Evolutionary conservation across 352 stramenopile species (phyloP).

Genomic region (Paralagenidium karlingii): DNA sequence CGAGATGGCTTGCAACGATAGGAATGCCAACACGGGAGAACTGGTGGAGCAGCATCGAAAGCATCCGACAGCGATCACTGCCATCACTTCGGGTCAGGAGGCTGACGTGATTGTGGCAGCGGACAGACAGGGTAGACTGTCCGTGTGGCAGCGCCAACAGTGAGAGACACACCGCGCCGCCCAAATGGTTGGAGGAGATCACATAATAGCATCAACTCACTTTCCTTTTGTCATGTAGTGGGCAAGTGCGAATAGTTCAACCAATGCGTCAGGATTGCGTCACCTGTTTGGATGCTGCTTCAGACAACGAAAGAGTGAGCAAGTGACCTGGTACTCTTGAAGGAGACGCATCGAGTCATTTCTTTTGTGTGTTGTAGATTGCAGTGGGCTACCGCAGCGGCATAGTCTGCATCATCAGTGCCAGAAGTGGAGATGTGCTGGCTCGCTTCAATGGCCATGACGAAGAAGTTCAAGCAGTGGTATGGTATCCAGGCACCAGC

Average conservation of each 20-base stretch:
- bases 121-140: slow-evolving; percentile 46
- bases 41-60: slow-evolving; percentile 56
- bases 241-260: too few species aligned
- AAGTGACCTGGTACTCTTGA: too few species aligned
- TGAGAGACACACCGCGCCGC: too few species aligned
- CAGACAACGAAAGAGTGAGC: too few species aligned
- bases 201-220: too few species aligned
- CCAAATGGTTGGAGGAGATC: too few species aligned
- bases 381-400: slow-evolving; percentile 64
- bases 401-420: slow-evolving; percentile 40
- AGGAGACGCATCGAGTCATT: too few species aligned
- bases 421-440: slow-evolving; percentile 11
- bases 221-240: too few species aligned
- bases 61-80: slow-evolving; percentile 40
- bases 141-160: slow-evolving; percentile 38
- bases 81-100: slow-evolving; percentile 15
- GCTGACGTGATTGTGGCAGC: slow-evolving; percentile 35
- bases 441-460: slow-evolving; percentile 49
- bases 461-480: slow-evolving; percentile 49
- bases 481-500: slow-evolving; percentile 14
- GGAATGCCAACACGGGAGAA: slow-evolving; percentile 27
- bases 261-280: too few species aligned
- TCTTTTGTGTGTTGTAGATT: too few species aligned
- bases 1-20: slow-evolving; percentile 2
- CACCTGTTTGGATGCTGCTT: too few species aligned